A percentile compares a stretch with the other conserved stretches of the same genome.
Evolutionary conservation across 257 asterid species (phyloP).

Genomic region (Solanum bulbocastanum): DNA sequence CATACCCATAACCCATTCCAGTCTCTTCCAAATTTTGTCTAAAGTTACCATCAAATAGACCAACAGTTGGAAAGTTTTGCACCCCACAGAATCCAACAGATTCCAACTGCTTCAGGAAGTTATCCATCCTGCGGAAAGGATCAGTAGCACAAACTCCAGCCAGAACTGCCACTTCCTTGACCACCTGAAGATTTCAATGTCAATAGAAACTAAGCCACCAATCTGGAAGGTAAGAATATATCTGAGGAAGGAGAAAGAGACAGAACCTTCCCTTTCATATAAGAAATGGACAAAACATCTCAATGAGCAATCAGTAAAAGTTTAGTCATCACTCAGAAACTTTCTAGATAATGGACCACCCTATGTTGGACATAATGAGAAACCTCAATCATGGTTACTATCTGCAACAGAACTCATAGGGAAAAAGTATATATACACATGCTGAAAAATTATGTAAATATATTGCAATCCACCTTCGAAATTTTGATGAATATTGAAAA

Average conservation of each 20-base stretch:
- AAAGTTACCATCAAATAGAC: constrained; percentile 89
- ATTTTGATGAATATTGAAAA: background rate
- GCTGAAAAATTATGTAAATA: background rate
- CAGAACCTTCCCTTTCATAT: background rate
- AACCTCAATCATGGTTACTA: background rate
- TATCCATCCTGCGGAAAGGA: constrained; percentile 88
- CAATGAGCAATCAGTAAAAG: background rate
- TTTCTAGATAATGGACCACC: background rate
- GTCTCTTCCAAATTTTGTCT: constrained; percentile 93
- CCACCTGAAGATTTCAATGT: constrained; percentile 44
- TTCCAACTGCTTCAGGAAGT: constrained; percentile 90
- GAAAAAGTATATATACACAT: background rate
- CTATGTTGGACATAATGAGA: background rate
- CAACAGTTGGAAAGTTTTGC: constrained; percentile 96
- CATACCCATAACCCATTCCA: constrained; percentile 91
- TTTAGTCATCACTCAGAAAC: background rate
- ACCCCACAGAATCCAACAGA: constrained; percentile 87
- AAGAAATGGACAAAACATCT: background rate
- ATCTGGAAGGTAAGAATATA: background rate
- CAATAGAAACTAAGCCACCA: background rate
- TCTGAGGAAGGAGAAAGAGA: background rate
- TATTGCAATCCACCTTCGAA: background rate
- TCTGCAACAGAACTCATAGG: background rate
- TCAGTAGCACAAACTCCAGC: constrained; percentile 99
- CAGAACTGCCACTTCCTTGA: constrained; percentile 80